These are phyloP conservation scores for Mrakia gelida DNA, from an alignment of 768 basidiomycete species.

Conservation along the genomic window DNA sequence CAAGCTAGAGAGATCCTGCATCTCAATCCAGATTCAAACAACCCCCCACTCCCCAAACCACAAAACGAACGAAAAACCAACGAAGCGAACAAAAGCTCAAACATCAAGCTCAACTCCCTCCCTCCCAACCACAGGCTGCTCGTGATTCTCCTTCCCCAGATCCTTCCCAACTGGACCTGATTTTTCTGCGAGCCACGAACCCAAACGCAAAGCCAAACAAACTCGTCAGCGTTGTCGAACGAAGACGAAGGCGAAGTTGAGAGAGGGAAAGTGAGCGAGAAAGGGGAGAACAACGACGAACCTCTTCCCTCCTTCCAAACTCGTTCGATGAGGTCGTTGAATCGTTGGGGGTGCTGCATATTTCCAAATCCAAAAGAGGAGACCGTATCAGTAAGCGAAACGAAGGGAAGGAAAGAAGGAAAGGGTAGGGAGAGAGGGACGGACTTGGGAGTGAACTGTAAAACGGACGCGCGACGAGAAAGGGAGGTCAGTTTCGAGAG, in stretches of 20 bases:
- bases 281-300: background rate
- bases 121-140: background rate
- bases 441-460: background rate
- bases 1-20: too few relatives aligned
- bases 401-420: background rate
- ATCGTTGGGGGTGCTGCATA: constrained; percentile 22
- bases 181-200: background rate
- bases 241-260: background rate
- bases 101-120: background rate
- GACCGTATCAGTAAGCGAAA: background rate
- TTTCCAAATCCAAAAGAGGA: background rate
- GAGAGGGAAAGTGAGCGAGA: background rate
- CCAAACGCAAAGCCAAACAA: background rate
- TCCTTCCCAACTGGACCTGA: constrained; percentile 4
- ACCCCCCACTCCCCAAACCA: too few relatives aligned
- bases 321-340: constrained; percentile 52
- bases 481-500: background rate
- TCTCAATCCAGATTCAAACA: too few relatives aligned
- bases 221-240: background rate
- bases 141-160: background rate
- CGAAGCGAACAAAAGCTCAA: background rate
- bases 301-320: constrained; percentile 54
- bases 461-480: background rate
- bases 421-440: too few relatives aligned
- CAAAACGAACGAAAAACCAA: too few relatives aligned